Percentiles rank a stretch among this genome's conserved stretches.
Evolutionary conservation across 2,329 filamentous ascomycete species (phyloP).

Genomic region (Corniculantispora saksenae): DNA sequence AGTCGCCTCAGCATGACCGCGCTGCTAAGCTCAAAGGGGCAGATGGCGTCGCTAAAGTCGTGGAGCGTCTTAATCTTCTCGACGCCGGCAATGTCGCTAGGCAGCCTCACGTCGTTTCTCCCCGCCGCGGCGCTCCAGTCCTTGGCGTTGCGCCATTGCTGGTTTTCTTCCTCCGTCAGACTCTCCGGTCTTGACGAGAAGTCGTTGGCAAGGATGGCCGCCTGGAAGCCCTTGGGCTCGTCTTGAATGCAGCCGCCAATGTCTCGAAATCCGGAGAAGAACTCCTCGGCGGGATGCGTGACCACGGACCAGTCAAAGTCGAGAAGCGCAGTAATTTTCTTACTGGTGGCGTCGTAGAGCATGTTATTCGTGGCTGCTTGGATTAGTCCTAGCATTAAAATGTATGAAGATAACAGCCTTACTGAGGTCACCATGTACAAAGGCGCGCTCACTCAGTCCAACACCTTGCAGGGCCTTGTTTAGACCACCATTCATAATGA

Average conservation of each 20-base stretch:
- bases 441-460: constrained; percentile 16
- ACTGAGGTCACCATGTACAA: constrained; percentile 33
- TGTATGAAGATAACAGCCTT: constrained; percentile 7
- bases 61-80: neutral
- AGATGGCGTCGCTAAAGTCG: neutral
- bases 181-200: neutral
- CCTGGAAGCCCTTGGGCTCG: neutral
- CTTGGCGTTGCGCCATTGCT: neutral
- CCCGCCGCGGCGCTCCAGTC: neutral
- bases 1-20: neutral
- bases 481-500: constrained; percentile 19
- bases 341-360: constrained; percentile 25
- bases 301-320: constrained; percentile 32
- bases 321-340: constrained; percentile 28
- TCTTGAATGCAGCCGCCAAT: neutral
- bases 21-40: neutral
- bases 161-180: neutral
- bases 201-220: neutral
- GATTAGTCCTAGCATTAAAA: neutral
- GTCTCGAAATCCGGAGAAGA: constrained; percentile 25
- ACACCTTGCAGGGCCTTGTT: constrained; percentile 22
- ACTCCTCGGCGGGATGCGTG: constrained; percentile 29
- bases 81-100: neutral
- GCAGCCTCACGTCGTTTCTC: neutral
- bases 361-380: constrained; percentile 30